phyloP scores from a whole-genome alignment of 495 filamentous ascomycete species.

The Penicillium paradoxum region DNA sequence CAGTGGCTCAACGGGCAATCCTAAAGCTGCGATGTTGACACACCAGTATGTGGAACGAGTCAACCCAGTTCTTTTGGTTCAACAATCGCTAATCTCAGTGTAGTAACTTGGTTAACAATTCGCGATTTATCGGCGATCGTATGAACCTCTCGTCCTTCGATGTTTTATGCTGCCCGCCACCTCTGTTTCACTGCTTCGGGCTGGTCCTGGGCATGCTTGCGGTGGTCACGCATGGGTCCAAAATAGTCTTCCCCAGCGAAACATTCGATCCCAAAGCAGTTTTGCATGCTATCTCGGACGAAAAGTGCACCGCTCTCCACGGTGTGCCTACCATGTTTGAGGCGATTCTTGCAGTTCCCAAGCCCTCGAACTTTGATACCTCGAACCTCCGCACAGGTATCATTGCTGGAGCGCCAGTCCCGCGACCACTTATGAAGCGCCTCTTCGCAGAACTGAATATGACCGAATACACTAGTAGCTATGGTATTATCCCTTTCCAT shows the following conservation, averaged over 20 bases:
- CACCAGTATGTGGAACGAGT: conserved; percentile 49
- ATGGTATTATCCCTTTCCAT: conserved; percentile 37
- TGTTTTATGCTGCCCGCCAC: conserved; percentile 64
- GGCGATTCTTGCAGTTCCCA: conserved; percentile 51
- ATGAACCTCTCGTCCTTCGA: conserved; percentile 59
- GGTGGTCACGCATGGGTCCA: conserved; percentile 60
- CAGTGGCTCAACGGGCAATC: conserved; percentile 64
- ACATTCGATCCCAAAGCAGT: conserved; percentile 58
- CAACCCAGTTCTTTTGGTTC: background rate
- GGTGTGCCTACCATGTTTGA: conserved; percentile 74
- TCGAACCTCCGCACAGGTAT: conserved; percentile 59
- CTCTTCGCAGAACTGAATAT: conserved; percentile 58
- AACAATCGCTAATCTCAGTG: background rate
- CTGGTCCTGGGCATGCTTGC: conserved; percentile 66
- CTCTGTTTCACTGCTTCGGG: conserved; percentile 71
- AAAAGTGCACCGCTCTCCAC: conserved; percentile 64
- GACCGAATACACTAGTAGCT: conserved; percentile 63
- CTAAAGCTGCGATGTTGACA: conserved; percentile 72
- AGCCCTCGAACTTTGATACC: conserved; percentile 43
- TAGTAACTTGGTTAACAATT: conserved; percentile 67
- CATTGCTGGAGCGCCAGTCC: conserved; percentile 63
- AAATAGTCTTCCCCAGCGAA: conserved; percentile 61
- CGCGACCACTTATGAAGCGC: conserved; percentile 57
- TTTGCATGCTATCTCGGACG: conserved; percentile 54
- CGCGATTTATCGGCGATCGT: conserved; percentile 63